phyloP scores from a whole-genome alignment of 106 monocot genomes.

The Gastrodia elata region DNA sequence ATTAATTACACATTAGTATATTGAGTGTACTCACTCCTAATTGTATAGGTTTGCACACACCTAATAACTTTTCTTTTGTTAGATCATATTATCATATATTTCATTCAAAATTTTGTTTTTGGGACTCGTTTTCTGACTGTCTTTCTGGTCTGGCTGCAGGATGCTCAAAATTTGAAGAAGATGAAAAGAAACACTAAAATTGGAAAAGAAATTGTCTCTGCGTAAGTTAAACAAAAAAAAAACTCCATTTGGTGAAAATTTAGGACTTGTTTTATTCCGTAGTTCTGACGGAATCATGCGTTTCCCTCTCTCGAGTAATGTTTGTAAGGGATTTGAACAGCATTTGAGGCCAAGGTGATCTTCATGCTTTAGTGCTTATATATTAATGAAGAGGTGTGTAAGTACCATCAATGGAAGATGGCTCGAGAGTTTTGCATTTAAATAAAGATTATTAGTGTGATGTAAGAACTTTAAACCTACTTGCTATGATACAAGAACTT shows the following conservation, averaged over 20 bases:
- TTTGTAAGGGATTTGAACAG: background rate
- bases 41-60: no score
- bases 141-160: conserved; percentile 26
- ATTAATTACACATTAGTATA: no score
- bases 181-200: conserved; percentile 69
- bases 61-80: no score
- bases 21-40: no score
- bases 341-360: background rate
- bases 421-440: no score
- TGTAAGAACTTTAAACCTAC: no score
- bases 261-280: background rate
- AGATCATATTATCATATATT: no score
- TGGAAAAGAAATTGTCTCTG: conserved; percentile 70
- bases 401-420: no score
- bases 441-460: no score
- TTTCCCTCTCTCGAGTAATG: background rate
- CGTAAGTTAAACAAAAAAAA: conserved; percentile 31
- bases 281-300: background rate
- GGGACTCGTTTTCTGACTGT: no score
- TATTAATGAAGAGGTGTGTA: no score
- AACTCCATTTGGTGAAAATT: background rate
- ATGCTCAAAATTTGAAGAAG: conserved; percentile 77
- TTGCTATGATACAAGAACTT: background rate
- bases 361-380: background rate
- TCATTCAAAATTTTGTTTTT: no score